phyloP scores from a whole-genome alignment of 257 asterid genomes.

The Ehretia macrophylla region DNA sequence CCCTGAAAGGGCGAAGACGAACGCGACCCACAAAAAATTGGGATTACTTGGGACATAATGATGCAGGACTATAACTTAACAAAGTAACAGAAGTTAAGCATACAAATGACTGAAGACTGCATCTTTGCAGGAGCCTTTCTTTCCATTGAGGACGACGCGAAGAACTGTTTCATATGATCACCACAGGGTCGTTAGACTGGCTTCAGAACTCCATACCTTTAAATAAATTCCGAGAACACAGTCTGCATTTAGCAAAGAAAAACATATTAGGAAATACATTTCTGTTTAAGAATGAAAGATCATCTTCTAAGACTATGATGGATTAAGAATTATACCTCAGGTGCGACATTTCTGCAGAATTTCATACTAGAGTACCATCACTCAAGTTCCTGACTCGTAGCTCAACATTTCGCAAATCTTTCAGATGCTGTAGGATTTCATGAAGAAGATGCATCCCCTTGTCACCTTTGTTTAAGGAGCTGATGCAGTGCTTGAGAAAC shows the following conservation, averaged over 20 bases:
- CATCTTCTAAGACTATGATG: not conserved
- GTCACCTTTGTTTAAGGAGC: constrained; percentile 87
- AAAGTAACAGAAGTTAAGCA: constrained; percentile 32
- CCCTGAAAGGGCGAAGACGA: constrained; percentile 44
- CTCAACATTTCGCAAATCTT: constrained; percentile 69
- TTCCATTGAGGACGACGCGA: no score
- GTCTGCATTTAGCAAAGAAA: constrained; percentile 21
- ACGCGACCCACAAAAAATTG: constrained; percentile 63
- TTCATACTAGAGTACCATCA: constrained; percentile 26
- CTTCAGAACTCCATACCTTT: constrained; percentile 7
- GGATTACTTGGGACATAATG: constrained; percentile 30
- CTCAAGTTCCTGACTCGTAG: constrained; percentile 51
- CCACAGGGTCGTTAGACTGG: not conserved
- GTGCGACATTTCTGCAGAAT: not conserved
- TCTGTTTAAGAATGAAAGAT: not conserved
- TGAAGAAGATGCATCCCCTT: constrained; percentile 90
- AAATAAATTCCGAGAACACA: constrained; percentile 12
- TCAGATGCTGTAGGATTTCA: constrained; percentile 80
- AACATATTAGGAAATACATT: not conserved
- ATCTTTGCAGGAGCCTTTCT: no score
- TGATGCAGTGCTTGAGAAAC: constrained; percentile 79
- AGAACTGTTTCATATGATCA: constrained; percentile 5
- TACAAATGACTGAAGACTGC: not conserved
- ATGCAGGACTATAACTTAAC: constrained; percentile 23
- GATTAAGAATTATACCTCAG: no score